phyloP scores from a whole-genome alignment of 306 rosid species.

The Dryas octopetala region DNA sequence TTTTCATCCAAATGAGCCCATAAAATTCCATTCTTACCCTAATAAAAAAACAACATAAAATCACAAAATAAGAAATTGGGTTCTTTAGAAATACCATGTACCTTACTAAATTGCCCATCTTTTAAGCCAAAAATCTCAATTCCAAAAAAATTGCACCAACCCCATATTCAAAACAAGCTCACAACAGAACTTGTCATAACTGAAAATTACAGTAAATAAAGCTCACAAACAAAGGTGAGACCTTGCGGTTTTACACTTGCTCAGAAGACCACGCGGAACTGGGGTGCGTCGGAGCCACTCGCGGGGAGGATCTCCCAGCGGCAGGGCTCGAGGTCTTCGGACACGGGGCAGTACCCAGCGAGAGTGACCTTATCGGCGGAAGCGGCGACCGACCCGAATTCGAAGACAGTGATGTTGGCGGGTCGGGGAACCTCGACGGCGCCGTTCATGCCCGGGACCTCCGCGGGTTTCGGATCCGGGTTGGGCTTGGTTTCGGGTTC shows the following conservation, averaged over 20 bases:
- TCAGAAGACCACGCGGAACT: constrained; percentile 84
- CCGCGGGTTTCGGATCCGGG: constrained; percentile 19
- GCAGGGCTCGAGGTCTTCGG: constrained; percentile 97
- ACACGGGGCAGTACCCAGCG: constrained; percentile 88
- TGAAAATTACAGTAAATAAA: background rate
- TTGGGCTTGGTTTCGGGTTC: constrained; percentile 20
- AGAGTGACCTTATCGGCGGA: constrained; percentile 79
- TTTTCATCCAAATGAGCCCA: background rate
- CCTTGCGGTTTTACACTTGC: background rate
- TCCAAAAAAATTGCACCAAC: background rate
- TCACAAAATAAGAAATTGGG: background rate
- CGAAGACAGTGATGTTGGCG: constrained; percentile 56
- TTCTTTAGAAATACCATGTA: background rate
- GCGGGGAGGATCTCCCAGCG: constrained; percentile 96
- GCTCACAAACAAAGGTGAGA: background rate
- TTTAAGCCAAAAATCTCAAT: background rate
- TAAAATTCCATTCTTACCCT: background rate
- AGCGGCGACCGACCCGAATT: constrained; percentile 78
- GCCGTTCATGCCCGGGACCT: constrained; percentile 76
- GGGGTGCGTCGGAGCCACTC: constrained; percentile 70
- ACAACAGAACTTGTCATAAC: background rate
- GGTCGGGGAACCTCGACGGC: constrained; percentile 81
- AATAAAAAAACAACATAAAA: no score
- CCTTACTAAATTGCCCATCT: background rate
- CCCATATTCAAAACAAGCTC: background rate